These are phyloP conservation scores for Carpinus viminea DNA, from an alignment of 306 rosid species.

Conservation along the genomic window DNA sequence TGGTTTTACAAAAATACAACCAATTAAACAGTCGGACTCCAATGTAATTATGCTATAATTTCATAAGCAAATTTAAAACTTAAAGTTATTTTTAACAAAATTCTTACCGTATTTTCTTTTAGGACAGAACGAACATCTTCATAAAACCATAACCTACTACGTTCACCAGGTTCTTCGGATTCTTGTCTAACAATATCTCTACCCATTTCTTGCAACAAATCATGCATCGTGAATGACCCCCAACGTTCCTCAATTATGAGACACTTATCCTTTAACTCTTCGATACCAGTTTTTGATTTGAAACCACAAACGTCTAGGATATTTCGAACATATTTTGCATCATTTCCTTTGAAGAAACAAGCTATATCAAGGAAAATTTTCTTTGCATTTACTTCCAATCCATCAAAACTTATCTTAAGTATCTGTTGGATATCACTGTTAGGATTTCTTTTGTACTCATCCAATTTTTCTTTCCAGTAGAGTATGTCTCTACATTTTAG, in stretches of 20 bases:
- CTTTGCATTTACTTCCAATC: constrained; percentile 9
- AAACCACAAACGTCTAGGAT: constrained; percentile 14
- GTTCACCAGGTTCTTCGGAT: constrained; percentile 13
- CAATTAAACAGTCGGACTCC: too few species aligned
- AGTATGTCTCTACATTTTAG: constrained; percentile 10
- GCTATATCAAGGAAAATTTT: constrained; percentile 42
- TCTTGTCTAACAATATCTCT: constrained; percentile 29
- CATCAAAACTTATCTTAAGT: constrained; percentile 32
- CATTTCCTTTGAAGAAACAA: constrained; percentile 34
- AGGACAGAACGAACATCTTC: constrained; percentile 28
- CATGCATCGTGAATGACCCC: constrained; percentile 31
- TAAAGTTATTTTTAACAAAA: too few species aligned
- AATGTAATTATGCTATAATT: too few species aligned
- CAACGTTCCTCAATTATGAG: neutral
- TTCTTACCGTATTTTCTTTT: neutral
- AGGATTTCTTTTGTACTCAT: constrained; percentile 14
- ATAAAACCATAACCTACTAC: constrained; percentile 33
- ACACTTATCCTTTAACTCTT: constrained; percentile 18
- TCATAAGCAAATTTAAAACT: too few species aligned
- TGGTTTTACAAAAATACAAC: too few species aligned
- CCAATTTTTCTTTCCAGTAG: constrained; percentile 25
- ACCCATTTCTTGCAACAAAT: constrained; percentile 43
- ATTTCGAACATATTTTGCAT: neutral
- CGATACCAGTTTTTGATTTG: constrained; percentile 14
- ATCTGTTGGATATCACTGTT: constrained; percentile 8